Evolutionary conservation across 2,329 filamentous ascomycete species (phyloP).

Genomic region (Fusarium liriodendri): DNA sequence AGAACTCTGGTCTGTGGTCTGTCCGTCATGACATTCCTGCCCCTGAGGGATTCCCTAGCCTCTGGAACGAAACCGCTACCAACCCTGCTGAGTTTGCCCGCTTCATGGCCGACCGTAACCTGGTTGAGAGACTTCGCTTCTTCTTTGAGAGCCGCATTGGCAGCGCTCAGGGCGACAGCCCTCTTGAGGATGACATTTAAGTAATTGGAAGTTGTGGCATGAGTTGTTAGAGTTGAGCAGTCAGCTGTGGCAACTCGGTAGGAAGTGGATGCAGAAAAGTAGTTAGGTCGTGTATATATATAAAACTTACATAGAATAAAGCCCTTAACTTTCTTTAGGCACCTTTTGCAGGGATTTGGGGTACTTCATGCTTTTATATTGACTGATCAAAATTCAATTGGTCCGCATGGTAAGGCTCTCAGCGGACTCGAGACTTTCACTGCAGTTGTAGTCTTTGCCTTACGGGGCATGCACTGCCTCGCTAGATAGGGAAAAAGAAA

Average conservation of each 20-base stretch:
- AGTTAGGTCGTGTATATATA: not conserved
- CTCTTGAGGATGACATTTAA: slow-evolving; percentile 45
- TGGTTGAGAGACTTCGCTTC: slow-evolving; percentile 55
- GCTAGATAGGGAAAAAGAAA: too few species aligned
- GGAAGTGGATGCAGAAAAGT: not conserved
- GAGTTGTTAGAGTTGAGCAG: not conserved
- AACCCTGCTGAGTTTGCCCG: slow-evolving; percentile 52
- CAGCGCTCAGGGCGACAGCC: slow-evolving; percentile 54
- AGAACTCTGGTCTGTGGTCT: slow-evolving; percentile 45
- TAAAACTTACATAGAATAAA: not conserved
- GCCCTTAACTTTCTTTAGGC: not conserved
- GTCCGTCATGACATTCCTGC: slow-evolving; percentile 49
- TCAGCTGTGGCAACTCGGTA: not conserved
- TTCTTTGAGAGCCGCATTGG: slow-evolving; percentile 57
- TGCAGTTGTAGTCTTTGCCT: too few species aligned
- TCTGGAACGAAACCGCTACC: slow-evolving; percentile 40
- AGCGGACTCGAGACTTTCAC: too few species aligned
- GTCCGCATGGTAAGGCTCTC: too few species aligned
- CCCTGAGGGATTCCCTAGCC: slow-evolving; percentile 41
- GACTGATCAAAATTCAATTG: too few species aligned
- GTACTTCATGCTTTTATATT: too few species aligned
- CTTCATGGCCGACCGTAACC: slow-evolving; percentile 55
- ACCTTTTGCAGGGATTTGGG: too few species aligned
- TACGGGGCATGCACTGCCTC: too few species aligned
- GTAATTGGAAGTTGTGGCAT: not conserved